Evolutionary conservation across 1,284 basidiomycete species (phyloP).

Genomic region (Cutaneotrichosporon sp.): DNA sequence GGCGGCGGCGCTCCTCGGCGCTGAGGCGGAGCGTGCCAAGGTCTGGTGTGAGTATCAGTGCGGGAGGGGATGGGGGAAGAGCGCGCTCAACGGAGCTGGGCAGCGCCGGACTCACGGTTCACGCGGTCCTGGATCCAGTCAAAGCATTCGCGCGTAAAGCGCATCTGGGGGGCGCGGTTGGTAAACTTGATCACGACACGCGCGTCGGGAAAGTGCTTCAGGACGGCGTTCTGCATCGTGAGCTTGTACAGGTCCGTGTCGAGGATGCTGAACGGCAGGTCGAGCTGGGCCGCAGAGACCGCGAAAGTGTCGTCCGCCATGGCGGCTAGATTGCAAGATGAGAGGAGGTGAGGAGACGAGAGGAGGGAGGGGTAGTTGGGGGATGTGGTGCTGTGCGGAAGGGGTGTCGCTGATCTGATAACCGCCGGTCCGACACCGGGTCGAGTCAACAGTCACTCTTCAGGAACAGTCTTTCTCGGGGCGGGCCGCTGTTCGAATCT

Average conservation of each 20-base stretch:
- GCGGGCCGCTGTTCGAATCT: too few species aligned
- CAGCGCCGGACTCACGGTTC: constrained; percentile 65
- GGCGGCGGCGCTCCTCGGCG: constrained; percentile 67
- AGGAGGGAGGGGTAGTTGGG: too few species aligned
- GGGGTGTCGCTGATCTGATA: too few species aligned
- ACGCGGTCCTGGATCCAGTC: constrained; percentile 68
- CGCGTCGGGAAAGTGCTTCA: constrained; percentile 73
- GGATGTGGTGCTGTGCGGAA: too few species aligned
- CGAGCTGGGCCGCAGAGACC: constrained; percentile 28
- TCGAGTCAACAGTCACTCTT: too few species aligned
- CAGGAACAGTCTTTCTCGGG: too few species aligned
- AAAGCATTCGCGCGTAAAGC: constrained; percentile 71
- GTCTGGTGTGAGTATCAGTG: constrained; percentile 57
- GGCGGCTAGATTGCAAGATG: not conserved
- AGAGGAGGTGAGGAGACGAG: too few species aligned
- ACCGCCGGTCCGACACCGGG: too few species aligned
- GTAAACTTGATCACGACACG: constrained; percentile 72
- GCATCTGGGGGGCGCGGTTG: constrained; percentile 71
- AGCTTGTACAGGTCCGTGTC: constrained; percentile 99
- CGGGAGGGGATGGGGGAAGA: too few species aligned
- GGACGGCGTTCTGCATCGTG: constrained; percentile 95
- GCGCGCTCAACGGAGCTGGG: too few species aligned
- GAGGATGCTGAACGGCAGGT: constrained; percentile 67
- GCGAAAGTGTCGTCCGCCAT: constrained; percentile 11
- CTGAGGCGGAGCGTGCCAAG: constrained; percentile 68